Conservation (phyloP, 2,329 filamentous ascomycete genomes). For the Cryphonectria radicalis region DNA sequence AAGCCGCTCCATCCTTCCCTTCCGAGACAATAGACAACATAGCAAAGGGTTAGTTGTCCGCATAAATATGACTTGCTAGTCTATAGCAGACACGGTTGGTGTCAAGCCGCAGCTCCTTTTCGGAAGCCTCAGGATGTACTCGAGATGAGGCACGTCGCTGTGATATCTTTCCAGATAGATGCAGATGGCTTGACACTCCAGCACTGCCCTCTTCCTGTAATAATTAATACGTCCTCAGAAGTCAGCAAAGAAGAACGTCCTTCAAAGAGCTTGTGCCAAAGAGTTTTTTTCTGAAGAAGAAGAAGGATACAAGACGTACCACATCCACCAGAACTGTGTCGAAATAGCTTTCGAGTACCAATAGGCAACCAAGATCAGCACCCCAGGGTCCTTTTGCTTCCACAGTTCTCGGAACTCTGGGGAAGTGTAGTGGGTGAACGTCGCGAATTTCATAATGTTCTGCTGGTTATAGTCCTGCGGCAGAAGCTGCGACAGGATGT, state of each 20-base stretch:
- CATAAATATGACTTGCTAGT: background rate
- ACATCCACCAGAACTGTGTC: conserved; percentile 52
- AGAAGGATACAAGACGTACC: conserved; percentile 20
- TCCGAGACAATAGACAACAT: background rate
- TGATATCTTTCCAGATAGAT: conserved; percentile 39
- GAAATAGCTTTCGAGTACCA: conserved; percentile 57
- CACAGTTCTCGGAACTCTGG: conserved; percentile 50
- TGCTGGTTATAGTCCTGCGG: conserved; percentile 41
- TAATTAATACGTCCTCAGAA: background rate
- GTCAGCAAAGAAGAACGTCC: background rate
- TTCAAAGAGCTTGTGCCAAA: background rate
- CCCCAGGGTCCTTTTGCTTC: conserved; percentile 53
- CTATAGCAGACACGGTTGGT: background rate
- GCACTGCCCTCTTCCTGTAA: conserved; percentile 42
- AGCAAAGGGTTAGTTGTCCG: background rate
- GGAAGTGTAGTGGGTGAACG: conserved; percentile 51
- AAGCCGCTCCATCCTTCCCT: background rate
- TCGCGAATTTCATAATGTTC: conserved; percentile 50
- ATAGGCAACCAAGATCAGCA: conserved; percentile 58
- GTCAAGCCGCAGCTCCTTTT: conserved; percentile 25
- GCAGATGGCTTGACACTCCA: conserved; percentile 57
- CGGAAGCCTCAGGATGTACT: conserved; percentile 30
- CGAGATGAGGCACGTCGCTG: conserved; percentile 24
- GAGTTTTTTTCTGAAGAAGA: no score
- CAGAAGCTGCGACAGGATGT: conserved; percentile 45